phyloP scores from a whole-genome alignment of 2,329 filamentous ascomycete species.

The Arthrobotrys pseudoclavata region DNA sequence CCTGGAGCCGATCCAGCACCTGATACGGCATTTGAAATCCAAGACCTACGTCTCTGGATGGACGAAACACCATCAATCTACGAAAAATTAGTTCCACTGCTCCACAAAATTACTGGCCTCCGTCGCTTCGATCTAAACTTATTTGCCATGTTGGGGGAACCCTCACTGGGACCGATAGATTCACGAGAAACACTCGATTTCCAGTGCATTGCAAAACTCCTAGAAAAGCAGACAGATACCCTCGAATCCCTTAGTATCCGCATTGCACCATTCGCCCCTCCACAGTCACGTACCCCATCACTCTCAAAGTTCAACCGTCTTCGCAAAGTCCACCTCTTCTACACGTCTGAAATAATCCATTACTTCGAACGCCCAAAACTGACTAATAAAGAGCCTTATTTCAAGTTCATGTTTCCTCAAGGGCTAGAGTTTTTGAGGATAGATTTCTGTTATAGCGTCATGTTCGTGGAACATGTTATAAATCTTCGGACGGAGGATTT shows the following conservation, averaged over 20 bases:
- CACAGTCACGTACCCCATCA: background rate
- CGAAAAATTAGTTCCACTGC: background rate
- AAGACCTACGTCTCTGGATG: constrained; percentile 29
- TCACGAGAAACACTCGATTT: background rate
- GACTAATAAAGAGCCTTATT: background rate
- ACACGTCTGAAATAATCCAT: background rate
- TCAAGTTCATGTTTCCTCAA: constrained; percentile 10
- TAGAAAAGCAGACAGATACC: background rate
- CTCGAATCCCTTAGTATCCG: constrained; percentile 23
- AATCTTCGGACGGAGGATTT: background rate
- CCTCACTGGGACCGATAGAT: background rate
- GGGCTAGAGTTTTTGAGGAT: constrained; percentile 27
- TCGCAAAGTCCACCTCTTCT: constrained; percentile 19
- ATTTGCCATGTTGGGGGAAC: constrained; percentile 3
- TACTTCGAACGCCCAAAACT: background rate
- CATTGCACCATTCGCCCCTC: background rate
- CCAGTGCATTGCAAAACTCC: background rate
- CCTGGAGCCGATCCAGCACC: background rate
- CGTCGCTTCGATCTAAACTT: constrained; percentile 9
- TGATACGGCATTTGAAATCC: background rate
- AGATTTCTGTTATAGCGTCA: constrained; percentile 12
- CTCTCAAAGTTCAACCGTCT: constrained; percentile 4
- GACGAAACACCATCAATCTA: constrained; percentile 15
- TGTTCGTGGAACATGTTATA: background rate
- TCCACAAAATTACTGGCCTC: constrained; percentile 12